These are phyloP conservation scores for Pichiaceae sp. DNA, from an alignment of 1,139 yeast species.

Conservation along the genomic window DNA sequence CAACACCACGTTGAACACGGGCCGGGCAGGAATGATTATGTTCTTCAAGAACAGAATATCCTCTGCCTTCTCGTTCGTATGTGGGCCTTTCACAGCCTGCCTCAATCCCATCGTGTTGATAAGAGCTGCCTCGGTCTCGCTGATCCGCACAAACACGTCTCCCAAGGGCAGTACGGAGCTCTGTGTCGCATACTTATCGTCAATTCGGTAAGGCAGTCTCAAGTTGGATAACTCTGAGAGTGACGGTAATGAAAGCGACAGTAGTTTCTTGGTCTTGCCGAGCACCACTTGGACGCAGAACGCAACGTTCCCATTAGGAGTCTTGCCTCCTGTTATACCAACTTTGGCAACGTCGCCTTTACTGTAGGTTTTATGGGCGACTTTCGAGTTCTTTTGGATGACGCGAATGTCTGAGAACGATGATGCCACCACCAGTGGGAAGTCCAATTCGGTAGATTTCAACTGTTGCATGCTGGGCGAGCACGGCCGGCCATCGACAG, in stretches of 20 bases:
- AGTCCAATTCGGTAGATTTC: slow-evolving; percentile 30
- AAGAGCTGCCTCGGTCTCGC: slow-evolving; percentile 48
- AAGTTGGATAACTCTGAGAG: slow-evolving; percentile 37
- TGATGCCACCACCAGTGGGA: slow-evolving; percentile 49
- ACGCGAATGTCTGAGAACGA: slow-evolving; percentile 61
- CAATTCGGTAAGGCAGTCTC: slow-evolving; percentile 32
- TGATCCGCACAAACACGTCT: slow-evolving; percentile 56
- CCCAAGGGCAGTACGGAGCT: slow-evolving; percentile 60
- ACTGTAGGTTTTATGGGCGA: slow-evolving; percentile 47
- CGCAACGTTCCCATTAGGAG: slow-evolving; percentile 17
- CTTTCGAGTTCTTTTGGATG: slow-evolving; percentile 49
- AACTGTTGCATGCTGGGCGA: slow-evolving; percentile 55
- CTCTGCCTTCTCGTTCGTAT: slow-evolving; percentile 18
- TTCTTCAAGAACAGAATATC: slow-evolving; percentile 55
- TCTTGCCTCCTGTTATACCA: slow-evolving; percentile 38
- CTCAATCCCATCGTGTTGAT: slow-evolving; percentile 33
- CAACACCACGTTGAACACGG: slow-evolving; percentile 80
- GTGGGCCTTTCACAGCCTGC: slow-evolving; percentile 24
- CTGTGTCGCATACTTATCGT: slow-evolving; percentile 30
- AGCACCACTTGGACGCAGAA: slow-evolving; percentile 21
- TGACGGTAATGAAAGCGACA: slow-evolving; percentile 43
- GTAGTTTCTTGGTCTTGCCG: slow-evolving; percentile 29
- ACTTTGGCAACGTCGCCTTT: slow-evolving; percentile 46
- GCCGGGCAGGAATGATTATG: slow-evolving; percentile 66
- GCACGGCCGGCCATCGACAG: slow-evolving; percentile 52